Conservation (phyloP, 208 protist species). For the Trypanosoma mega region DNA sequence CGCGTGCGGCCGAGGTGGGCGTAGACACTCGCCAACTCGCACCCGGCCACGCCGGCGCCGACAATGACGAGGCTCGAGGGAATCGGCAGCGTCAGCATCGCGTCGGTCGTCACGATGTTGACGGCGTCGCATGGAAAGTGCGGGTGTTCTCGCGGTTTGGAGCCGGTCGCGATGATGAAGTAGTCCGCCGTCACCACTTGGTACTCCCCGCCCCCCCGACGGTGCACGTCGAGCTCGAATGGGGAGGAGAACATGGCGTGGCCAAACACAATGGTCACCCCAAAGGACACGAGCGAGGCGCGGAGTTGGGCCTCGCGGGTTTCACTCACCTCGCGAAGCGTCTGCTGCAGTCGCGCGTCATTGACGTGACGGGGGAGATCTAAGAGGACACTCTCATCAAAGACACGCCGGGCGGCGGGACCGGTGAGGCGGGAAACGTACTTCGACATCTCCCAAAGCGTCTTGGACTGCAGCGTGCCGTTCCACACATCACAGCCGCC, state of each 20-base stretch:
- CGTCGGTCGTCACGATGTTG: slow-evolving; percentile 44
- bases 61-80: slow-evolving; percentile 70
- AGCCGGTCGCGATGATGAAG: slow-evolving; percentile 74
- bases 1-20: slow-evolving; percentile 60
- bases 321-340: slow-evolving; percentile 38
- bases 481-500: slow-evolving; percentile 72
- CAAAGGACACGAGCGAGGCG: slow-evolving; percentile 26
- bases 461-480: slow-evolving; percentile 71
- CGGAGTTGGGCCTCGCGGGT: slow-evolving; percentile 40
- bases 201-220: slow-evolving; percentile 44
- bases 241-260: slow-evolving; percentile 55
- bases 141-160: slow-evolving; percentile 39
- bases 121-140: slow-evolving; percentile 38
- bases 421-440: slow-evolving; percentile 36
- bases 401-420: slow-evolving; percentile 30
- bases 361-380: slow-evolving; percentile 28
- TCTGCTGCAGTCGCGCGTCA: slow-evolving; percentile 31
- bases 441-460: slow-evolving; percentile 66
- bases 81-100: slow-evolving; percentile 53
- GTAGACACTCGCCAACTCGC: slow-evolving; percentile 77
- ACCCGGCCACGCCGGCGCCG: slow-evolving; percentile 60
- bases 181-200: slow-evolving; percentile 57
- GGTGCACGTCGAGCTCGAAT: slow-evolving; percentile 59
- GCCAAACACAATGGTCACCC: slow-evolving; percentile 56
- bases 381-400: slow-evolving; percentile 24